Conservation (phyloP, 768 basidiomycete species). For the Daedaleopsis sinensis region DNA sequence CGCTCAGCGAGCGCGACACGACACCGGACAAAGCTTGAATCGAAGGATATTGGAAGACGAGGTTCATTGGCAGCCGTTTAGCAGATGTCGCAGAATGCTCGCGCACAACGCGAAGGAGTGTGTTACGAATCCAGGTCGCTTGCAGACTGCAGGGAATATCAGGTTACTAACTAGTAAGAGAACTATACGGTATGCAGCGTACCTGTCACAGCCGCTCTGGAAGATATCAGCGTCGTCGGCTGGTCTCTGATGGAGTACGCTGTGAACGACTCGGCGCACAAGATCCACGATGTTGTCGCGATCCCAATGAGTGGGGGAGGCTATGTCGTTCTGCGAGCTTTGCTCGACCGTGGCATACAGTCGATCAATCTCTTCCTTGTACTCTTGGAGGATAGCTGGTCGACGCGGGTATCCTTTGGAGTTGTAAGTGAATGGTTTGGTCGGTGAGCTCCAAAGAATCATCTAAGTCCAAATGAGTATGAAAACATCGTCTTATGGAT, state of each 20-base stretch:
- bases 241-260: conserved; percentile 32
- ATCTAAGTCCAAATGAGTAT: conserved; percentile 22
- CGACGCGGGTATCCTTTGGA: conserved; percentile 34
- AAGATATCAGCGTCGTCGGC: conserved; percentile 41
- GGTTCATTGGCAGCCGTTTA: conserved; percentile 28
- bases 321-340: conserved; percentile 33
- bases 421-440: conserved; percentile 36
- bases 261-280: conserved; percentile 36
- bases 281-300: conserved; percentile 26
- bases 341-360: conserved; percentile 38
- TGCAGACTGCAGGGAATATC: conserved; percentile 26
- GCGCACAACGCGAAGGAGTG: conserved; percentile 29
- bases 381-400: conserved; percentile 28
- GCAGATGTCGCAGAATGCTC: background rate
- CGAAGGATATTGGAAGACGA: conserved; percentile 45
- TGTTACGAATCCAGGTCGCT: conserved; percentile 36
- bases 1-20: conserved; percentile 2
- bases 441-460: conserved; percentile 33
- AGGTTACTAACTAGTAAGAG: background rate
- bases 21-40: conserved; percentile 32
- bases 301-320: conserved; percentile 31
- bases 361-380: conserved; percentile 43
- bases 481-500: background rate
- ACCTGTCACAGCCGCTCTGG: conserved; percentile 44
- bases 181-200: background rate